Percentiles rank a stretch among this genome's conserved stretches.
These are phyloP conservation scores for Pseudopediastrum boryanum DNA, from an alignment of 139 green algal genomes.

Conservation along the genomic window DNA sequence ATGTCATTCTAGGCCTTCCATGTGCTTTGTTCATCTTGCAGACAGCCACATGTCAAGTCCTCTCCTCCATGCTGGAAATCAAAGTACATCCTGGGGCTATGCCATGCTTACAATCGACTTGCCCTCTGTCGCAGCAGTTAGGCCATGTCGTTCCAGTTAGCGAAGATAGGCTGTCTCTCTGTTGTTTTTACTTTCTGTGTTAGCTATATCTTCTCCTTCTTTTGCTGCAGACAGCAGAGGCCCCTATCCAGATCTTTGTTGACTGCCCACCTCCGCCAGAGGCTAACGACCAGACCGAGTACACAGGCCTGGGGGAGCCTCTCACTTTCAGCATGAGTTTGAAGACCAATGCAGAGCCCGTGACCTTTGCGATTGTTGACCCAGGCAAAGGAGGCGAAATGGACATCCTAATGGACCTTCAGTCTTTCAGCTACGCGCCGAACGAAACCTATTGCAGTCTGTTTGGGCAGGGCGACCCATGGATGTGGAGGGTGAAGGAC, in stretches of 20 bases:
- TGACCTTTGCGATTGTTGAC: neutral
- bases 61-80: too few relatives aligned
- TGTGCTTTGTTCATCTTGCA: too few relatives aligned
- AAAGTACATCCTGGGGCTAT: too few relatives aligned
- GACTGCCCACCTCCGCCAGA: slow-evolving; percentile 1
- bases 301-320: neutral
- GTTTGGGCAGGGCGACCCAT: neutral
- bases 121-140: too few relatives aligned
- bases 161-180: too few relatives aligned
- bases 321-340: neutral
- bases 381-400: neutral
- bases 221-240: neutral
- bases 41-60: too few relatives aligned
- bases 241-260: neutral
- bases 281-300: neutral
- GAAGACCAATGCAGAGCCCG: neutral
- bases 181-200: too few relatives aligned
- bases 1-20: too few relatives aligned
- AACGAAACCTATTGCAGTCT: slow-evolving; percentile 9
- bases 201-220: too few relatives aligned
- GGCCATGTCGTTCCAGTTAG: too few relatives aligned
- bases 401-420: neutral
- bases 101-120: too few relatives aligned
- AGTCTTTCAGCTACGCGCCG: slow-evolving; percentile 7
- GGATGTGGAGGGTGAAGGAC: slow-evolving; percentile 1